Conservation (phyloP, 148 eudicot species). For the Camellia lanceoleosa region DNA sequence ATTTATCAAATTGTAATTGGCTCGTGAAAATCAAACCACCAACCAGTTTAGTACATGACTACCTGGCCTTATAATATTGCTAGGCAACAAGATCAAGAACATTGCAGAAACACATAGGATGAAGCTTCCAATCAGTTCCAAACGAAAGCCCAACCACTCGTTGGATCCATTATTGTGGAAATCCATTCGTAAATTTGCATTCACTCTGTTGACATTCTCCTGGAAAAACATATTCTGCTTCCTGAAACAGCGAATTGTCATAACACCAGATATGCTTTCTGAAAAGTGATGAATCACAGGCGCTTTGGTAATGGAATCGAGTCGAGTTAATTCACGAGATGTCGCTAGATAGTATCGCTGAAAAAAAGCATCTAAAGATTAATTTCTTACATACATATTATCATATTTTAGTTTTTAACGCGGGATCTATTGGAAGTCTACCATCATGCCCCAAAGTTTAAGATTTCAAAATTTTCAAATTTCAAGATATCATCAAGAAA, state of each 20-base stretch:
- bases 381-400: background rate
- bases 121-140: slow-evolving; percentile 79
- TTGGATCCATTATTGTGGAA: slow-evolving; percentile 88
- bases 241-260: slow-evolving; percentile 88
- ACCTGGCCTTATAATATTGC: slow-evolving; percentile 85
- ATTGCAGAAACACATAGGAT: slow-evolving; percentile 73
- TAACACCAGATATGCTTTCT: slow-evolving; percentile 87
- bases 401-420: too few species aligned
- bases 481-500: slow-evolving; percentile 5
- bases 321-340: slow-evolving; percentile 88
- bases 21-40: background rate
- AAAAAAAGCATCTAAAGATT: slow-evolving; percentile 8
- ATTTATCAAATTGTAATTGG: too few species aligned
- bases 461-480: background rate
- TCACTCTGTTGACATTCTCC: slow-evolving; percentile 71
- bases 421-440: background rate
- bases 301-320: slow-evolving; percentile 94
- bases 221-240: slow-evolving; percentile 61
- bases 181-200: slow-evolving; percentile 78
- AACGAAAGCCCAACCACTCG: slow-evolving; percentile 89
- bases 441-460: slow-evolving; percentile 3
- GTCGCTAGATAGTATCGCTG: slow-evolving; percentile 86
- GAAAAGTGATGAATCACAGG: slow-evolving; percentile 96
- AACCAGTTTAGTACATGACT: slow-evolving; percentile 5
- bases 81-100: slow-evolving; percentile 79